Evolutionary conservation across 208 protist genomes (phyloP).

Genomic region (Trypanosoma vivax): DNA sequence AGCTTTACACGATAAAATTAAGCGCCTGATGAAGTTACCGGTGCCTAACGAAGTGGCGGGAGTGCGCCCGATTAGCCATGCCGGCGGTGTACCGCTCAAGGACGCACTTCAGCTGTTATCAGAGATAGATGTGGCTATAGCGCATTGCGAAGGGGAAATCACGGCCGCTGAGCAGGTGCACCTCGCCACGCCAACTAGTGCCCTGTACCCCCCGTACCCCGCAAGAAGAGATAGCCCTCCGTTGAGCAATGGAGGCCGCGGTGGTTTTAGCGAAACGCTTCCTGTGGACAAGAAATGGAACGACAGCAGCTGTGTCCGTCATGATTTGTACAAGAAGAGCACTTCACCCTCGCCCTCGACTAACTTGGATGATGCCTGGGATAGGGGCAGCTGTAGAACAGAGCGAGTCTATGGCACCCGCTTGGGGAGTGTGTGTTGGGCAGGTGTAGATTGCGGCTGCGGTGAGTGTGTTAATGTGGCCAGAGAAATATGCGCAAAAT

Average conservation of each 20-base stretch:
- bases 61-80: not conserved
- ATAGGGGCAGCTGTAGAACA: too few species aligned
- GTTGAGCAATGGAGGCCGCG: too few species aligned
- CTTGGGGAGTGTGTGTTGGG: not conserved
- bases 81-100: not conserved
- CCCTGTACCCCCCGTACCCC: not conserved
- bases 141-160: conserved; percentile 15
- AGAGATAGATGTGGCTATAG: conserved; percentile 11
- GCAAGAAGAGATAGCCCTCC: not conserved
- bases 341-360: too few species aligned
- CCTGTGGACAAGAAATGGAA: too few species aligned
- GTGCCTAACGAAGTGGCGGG: not conserved
- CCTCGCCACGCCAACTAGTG: not conserved
- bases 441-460: not conserved
- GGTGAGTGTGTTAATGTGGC: conserved; percentile 2
- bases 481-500: conserved; percentile 3
- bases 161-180: conserved; percentile 1
- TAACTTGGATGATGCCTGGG: too few species aligned
- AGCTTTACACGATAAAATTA: too few species aligned
- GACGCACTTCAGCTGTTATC: conserved; percentile 2
- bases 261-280: too few species aligned
- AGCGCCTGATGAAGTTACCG: too few species aligned
- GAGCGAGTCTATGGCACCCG: too few species aligned
- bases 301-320: too few species aligned
- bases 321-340: too few species aligned